A percentile compares a stretch with the other conserved stretches of the same genome.
Evolutionary conservation across 208 protist genomes (phyloP).

Genomic region (Herpetomonas tarakana): DNA sequence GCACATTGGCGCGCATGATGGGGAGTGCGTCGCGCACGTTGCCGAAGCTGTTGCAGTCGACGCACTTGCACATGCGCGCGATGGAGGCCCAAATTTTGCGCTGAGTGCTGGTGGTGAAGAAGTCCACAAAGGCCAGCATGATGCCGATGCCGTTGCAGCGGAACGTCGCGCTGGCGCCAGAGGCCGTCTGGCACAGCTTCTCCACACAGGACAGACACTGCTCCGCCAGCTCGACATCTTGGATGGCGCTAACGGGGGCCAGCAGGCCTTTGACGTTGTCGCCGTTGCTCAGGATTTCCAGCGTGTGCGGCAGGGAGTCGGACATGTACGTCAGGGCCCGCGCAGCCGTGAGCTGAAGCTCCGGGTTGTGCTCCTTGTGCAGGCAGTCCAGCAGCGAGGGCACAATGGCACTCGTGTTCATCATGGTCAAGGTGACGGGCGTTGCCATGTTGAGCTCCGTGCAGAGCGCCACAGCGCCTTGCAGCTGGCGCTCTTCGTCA

Average conservation of each 20-base stretch:
- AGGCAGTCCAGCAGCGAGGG: constrained; percentile 70
- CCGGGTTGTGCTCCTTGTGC: constrained; percentile 73
- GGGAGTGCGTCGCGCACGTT: constrained; percentile 60
- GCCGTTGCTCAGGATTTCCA: constrained; percentile 45
- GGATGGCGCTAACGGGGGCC: constrained; percentile 78
- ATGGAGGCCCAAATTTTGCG: constrained; percentile 83
- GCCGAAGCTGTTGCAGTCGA: constrained; percentile 46
- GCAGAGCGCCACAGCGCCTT: constrained; percentile 79
- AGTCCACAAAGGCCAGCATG: constrained; percentile 91
- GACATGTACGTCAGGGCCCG: constrained; percentile 90
- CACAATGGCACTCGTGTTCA: constrained; percentile 65
- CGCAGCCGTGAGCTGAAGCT: constrained; percentile 87
- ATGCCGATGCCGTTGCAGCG: constrained; percentile 72
- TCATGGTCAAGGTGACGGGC: constrained; percentile 64
- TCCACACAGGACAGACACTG: constrained; percentile 91
- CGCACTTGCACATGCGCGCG: constrained; percentile 56
- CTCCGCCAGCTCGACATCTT: constrained; percentile 95
- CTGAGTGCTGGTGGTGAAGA: constrained; percentile 90
- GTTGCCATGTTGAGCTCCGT: constrained; percentile 90
- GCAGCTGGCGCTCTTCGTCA: constrained; percentile 50
- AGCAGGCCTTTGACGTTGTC: constrained; percentile 68
- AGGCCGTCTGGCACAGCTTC: constrained; percentile 67
- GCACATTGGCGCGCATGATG: constrained; percentile 62
- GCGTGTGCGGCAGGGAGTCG: constrained; percentile 77
- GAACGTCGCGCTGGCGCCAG: constrained; percentile 44